Percentiles rank a stretch among this genome's conserved stretches.
These are phyloP conservation scores for Astrocystis sublimbata DNA, from an alignment of 495 filamentous ascomycete genomes.

Conservation along the genomic window DNA sequence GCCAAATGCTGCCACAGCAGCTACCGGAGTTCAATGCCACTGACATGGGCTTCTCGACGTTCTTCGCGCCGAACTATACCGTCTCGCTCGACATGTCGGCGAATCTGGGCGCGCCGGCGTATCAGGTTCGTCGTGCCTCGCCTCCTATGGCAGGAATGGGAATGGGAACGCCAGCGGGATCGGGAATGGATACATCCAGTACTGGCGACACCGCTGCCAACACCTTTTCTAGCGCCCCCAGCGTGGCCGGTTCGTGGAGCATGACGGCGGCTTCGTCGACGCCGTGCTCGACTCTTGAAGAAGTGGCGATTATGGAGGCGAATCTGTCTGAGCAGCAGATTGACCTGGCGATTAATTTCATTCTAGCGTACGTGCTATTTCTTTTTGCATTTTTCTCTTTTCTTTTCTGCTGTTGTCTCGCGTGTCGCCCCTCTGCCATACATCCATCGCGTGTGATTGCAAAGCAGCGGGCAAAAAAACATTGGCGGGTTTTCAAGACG, in stretches of 20 bases:
- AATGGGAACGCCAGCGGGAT: too few relatives aligned
- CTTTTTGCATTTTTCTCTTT: background rate
- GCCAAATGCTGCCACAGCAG: background rate
- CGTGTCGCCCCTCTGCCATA: too few relatives aligned
- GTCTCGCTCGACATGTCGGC: slow-evolving; percentile 35
- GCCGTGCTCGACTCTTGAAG: background rate
- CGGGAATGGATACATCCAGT: too few relatives aligned
- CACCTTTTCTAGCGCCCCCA: too few relatives aligned
- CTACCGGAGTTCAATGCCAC: background rate
- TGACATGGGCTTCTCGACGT: slow-evolving; percentile 1
- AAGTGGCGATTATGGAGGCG: background rate
- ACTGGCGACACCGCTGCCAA: too few relatives aligned
- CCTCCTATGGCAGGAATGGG: slow-evolving; percentile 7
- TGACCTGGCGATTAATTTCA: slow-evolving; percentile 51
- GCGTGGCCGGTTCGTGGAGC: slow-evolving; percentile 5
- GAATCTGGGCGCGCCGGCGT: slow-evolving; percentile 31
- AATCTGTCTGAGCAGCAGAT: slow-evolving; percentile 36
- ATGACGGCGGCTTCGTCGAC: background rate
- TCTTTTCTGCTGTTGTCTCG: background rate
- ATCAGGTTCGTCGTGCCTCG: slow-evolving; percentile 24
- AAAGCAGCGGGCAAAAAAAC: background rate
- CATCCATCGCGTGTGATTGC: background rate
- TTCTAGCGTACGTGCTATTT: slow-evolving; percentile 43
- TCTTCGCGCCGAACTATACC: slow-evolving; percentile 26
- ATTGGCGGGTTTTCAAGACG: background rate